Percentiles rank a stretch among this genome's conserved stretches.
phyloP scores from a whole-genome alignment of 2,329 filamentous ascomycete species.

The Botrytis fragariae region DNA sequence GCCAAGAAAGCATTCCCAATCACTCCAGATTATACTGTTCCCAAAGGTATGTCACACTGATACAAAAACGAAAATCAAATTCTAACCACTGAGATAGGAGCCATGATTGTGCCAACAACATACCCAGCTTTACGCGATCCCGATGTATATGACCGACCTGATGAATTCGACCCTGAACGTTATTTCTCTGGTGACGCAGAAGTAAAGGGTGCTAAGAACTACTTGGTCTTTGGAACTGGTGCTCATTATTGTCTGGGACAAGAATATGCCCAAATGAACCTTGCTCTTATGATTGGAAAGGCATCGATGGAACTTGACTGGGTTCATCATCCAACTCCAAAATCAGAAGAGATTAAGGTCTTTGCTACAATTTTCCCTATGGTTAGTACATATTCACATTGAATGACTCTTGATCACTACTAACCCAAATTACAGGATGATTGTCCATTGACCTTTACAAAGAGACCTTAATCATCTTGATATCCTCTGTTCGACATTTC shows the following conservation, averaged over 20 bases:
- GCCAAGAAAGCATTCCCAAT: constrained; percentile 96
- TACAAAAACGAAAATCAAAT: neutral
- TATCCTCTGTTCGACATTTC: neutral
- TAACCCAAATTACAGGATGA: constrained; percentile 19
- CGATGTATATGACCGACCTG: constrained; percentile 86
- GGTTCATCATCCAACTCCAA: constrained; percentile 79
- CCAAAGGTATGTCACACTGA: constrained; percentile 62
- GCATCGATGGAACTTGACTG: constrained; percentile 84
- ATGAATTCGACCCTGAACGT: constrained; percentile 84
- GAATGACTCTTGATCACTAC: neutral
- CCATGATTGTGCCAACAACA: constrained; percentile 91
- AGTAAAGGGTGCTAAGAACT: constrained; percentile 84
- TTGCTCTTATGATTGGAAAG: constrained; percentile 88
- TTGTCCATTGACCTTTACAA: constrained; percentile 21
- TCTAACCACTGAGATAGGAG: constrained; percentile 48
- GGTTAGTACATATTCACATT: constrained; percentile 52
- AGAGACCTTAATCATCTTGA: constrained; percentile 8
- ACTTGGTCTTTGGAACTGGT: constrained; percentile 90
- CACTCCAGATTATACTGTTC: constrained; percentile 81
- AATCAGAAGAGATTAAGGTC: constrained; percentile 93
- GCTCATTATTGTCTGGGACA: constrained; percentile 97
- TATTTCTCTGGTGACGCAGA: constrained; percentile 87
- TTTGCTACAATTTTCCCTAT: constrained; percentile 98
- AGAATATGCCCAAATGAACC: constrained; percentile 83
- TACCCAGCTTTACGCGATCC: constrained; percentile 90